Conservation (phyloP, 2,329 filamentous ascomycete genomes). For the Bipolaris cookei region DNA sequence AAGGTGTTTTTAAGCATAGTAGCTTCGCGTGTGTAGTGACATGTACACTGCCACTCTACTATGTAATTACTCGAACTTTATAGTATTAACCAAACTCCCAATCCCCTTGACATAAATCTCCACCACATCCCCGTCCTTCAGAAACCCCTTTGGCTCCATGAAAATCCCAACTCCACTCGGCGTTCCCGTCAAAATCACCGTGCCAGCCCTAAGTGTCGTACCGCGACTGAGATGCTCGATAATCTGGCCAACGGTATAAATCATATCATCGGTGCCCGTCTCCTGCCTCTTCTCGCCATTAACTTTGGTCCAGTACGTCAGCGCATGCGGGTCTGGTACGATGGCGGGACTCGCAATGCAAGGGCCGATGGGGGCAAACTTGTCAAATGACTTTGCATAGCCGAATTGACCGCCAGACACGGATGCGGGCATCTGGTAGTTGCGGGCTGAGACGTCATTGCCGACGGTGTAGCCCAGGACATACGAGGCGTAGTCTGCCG, state of each 20-base stretch:
- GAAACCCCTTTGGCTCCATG: conserved; percentile 48
- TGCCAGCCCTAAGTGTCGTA: conserved; percentile 56
- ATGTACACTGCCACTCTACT: no score
- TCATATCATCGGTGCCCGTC: conserved; percentile 55
- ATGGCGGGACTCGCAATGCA: conserved; percentile 44
- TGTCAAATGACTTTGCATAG: conserved; percentile 55
- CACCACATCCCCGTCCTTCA: conserved; percentile 46
- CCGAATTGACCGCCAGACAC: conserved; percentile 48
- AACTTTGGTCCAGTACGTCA: conserved; percentile 50
- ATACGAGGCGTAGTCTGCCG: conserved; percentile 63
- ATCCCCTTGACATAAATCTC: conserved; percentile 46
- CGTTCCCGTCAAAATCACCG: conserved; percentile 60
- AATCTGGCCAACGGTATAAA: conserved; percentile 53
- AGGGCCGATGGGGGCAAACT: conserved; percentile 55
- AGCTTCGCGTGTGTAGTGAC: no score
- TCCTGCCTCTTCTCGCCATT: conserved; percentile 55
- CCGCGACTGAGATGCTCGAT: conserved; percentile 54
- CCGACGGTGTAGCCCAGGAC: conserved; percentile 68
- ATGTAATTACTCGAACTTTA: conserved; percentile 40
- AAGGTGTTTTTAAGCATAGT: no score
- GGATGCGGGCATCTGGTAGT: conserved; percentile 54
- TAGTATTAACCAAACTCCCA: conserved; percentile 44
- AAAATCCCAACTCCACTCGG: conserved; percentile 50
- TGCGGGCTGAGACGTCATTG: conserved; percentile 68
- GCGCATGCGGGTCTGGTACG: conserved; percentile 43